Base-by-base conservation (phyloP, 139 green algal genomes). In the Asterochloris erici region DNA sequence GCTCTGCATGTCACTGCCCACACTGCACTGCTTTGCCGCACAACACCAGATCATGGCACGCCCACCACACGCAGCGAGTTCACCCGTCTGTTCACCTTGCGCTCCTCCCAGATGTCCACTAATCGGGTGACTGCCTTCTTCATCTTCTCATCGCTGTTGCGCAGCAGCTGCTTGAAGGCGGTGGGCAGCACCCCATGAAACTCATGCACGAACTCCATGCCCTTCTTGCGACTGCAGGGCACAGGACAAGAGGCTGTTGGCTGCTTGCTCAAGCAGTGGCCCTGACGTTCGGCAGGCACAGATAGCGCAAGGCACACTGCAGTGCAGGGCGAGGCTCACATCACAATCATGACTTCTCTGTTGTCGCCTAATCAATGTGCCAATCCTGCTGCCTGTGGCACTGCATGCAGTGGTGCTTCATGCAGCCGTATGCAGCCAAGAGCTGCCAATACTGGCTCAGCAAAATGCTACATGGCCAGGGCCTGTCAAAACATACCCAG, bases 161-260 rank as follows among this genome's bases (percentile, higher is more conserved):
- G 85, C n/a, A 88, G 81, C 77, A 92, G 63, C 76, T 91, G 84
- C 29, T 73, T 75, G 29, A 93, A 70, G 28, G 86, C 81, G 60
- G 76, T 83, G 6, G 92, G 92, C 70, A 95, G 83, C 26, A 87
- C 82, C 12, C 73, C 81, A 77, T 83, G 93, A 78, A 95, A 95
- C 85, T 93, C 92, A 11, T 83, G 29, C 12, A 92, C 81, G 74
- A 93, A 96, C 82, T 96, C 92, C 0, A 86, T 84, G 11, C 91
- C 93, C 84, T 93, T 94, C 71, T 91, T 93, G 54, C 92, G 84
- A 63, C 86, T 91, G 38, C 38, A 54, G 38, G 38, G 38, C 38
- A 54, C 38, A 54, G 38, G 38, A 54, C 38, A 54, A 80, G 21
- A 29, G 21, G 19, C 70, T 15, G 61, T 19, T 21, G 23, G n/a